phyloP scores from a whole-genome alignment of 2,329 filamentous ascomycete genomes.

The Xylariales sp. region DNA sequence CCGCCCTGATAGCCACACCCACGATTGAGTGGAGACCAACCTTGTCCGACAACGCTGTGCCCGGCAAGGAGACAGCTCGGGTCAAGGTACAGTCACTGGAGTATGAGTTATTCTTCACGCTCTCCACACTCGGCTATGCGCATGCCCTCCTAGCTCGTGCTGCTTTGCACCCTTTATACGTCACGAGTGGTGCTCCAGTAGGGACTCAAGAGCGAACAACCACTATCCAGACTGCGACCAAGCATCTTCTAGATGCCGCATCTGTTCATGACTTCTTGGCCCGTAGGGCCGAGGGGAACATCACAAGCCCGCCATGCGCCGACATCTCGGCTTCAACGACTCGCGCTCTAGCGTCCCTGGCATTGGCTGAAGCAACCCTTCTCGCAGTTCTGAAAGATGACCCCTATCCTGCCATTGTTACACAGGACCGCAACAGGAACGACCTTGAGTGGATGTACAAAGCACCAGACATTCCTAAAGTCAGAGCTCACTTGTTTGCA shows the following conservation, averaged over 20 bases:
- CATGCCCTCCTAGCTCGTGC: conserved; percentile 68
- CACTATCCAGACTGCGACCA: conserved; percentile 70
- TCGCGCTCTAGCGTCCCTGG: conserved; percentile 58
- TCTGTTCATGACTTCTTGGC: conserved; percentile 72
- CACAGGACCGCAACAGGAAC: conserved; percentile 74
- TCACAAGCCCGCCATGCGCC: conserved; percentile 38
- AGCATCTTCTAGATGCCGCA: conserved; percentile 71
- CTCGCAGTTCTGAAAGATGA: conserved; percentile 92
- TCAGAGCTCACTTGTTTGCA: conserved; percentile 82
- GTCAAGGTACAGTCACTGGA: conserved; percentile 69
- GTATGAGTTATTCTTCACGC: conserved; percentile 75
- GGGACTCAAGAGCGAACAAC: conserved; percentile 61
- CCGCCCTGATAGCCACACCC: conserved; percentile 56
- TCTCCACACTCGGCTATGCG: conserved; percentile 72
- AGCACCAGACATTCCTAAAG: conserved; percentile 79
- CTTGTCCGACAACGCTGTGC: conserved; percentile 60
- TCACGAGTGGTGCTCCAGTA: conserved; percentile 55
- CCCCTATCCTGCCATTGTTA: conserved; percentile 78
- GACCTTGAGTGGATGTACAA: conserved; percentile 98
- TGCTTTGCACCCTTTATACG: conserved; percentile 69
- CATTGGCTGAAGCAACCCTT: conserved; percentile 83
- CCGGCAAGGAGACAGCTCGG: conserved; percentile 60
- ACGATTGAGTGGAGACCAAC: conserved; percentile 82
- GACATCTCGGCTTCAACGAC: conserved; percentile 51
- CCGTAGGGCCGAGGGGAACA: conserved; percentile 44